Evolutionary conservation across 257 asterid species (phyloP).

Genomic region (Petunia secreta): DNA sequence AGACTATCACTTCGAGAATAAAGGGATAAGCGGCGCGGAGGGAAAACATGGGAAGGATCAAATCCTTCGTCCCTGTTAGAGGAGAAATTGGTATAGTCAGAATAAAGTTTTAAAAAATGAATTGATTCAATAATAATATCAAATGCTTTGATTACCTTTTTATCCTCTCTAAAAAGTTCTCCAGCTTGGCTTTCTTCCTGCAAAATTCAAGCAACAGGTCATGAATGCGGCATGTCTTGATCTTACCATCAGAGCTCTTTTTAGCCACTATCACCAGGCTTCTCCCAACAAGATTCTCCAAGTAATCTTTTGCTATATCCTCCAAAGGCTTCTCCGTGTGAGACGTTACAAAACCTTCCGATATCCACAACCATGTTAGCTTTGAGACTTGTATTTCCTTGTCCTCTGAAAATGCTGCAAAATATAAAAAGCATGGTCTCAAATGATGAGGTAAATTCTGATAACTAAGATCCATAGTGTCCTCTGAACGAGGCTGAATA

Average conservation of each 20-base stretch:
- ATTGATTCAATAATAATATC: no score
- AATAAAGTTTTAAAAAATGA: neutral
- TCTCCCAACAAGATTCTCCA: neutral
- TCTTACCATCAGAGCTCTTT: neutral
- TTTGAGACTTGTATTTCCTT: neutral
- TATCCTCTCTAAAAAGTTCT: neutral
- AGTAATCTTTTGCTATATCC: neutral
- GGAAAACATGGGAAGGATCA: no score
- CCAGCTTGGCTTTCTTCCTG: neutral
- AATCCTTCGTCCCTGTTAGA: no score
- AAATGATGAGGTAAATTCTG: neutral
- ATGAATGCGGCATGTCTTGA: neutral
- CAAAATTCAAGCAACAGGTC: neutral
- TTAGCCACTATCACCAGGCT: neutral
- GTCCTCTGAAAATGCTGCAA: neutral
- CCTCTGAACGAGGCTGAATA: neutral
- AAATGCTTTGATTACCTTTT: neutral
- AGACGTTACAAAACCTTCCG: neutral
- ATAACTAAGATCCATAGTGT: neutral
- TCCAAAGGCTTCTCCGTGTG: neutral
- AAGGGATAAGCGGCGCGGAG: no score
- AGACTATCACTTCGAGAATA: no score
- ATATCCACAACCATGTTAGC: neutral
- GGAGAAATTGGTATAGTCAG: neutral
- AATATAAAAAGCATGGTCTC: slow-evolving; percentile 3